Evolutionary conservation across 345 rosid genomes (phyloP), one percentile per base, ranked within the genome.

Genomic region (Clausena lansium): DNA sequence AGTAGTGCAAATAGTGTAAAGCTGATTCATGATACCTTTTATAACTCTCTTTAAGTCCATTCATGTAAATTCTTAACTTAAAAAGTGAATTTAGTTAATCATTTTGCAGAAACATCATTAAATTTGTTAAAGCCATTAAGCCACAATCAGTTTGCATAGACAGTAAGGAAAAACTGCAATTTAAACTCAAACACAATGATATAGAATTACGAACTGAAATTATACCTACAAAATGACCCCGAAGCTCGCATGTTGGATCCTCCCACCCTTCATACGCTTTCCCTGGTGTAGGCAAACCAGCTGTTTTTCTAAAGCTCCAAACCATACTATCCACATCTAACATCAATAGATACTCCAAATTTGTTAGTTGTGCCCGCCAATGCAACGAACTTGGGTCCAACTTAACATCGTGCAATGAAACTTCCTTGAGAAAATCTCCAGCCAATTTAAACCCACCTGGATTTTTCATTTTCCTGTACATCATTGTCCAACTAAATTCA

Each of bases 191-290:
- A 62, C 70, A 62, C 13, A 30, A 7, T 4, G 41, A 67, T 22
- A 5, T 11, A 38, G 39, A 74, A 10, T 32, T 10, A 33, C 25
- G 62, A 0, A 17, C 7, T 20, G 7, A 1, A 30, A 25, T 27
- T 83, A 96, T 83, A 96, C 99, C 99, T 1, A 94, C 95, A 67
- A 96, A 96, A 87, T 96, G 99, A 24, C 99, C 99, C 9, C 99
- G 92, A 77, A 96, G 95, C 85, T 96, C 97, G 14, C 30, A 15
- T 25, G 35, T 75, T 0, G 97, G 89, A 5, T 15, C 86, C 82
- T 96, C 98, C 99, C 99, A 96, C 17, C 99, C 98, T 58, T 95
- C 98, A 79, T 94, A 91, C 1, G 88, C 62, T n/a, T 68, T 62
- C 57, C 98, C 94, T 0, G 91, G 91, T 9, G 94, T 84, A 27